Evolutionary conservation across 208 protist genomes (phyloP), one percentile per base, ranked within the genome.

Genomic region (Strigomonas galati): DNA sequence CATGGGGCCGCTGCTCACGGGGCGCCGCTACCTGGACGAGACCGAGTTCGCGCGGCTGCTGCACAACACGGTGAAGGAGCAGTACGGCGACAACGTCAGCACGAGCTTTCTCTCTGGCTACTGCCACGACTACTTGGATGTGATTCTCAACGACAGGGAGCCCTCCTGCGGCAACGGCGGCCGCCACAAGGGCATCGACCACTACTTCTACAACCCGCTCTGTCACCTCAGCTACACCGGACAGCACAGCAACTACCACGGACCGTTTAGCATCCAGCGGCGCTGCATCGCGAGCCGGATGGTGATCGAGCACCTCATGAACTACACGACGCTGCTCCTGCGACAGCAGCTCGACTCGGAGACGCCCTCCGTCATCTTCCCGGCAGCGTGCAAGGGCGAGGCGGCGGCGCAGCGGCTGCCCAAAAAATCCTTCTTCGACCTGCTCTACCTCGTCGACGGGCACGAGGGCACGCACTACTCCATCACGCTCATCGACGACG

Each of bases 391-490:
- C 44, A 3, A 4, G 9, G 44, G 19, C 10, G 17, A 21, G 10
- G 44, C 9, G 44, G 10, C 44, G 44, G 10, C 35, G 10, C 35
- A 40, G 7, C 4, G 10, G 35, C 44, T 5, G 10, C 44, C 3
- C 14, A 59, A 59, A 1, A 65, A 74, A 49, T 69, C 59, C 59
- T 87, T 88, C 60, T 78, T 87, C 48, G 66, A 92, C 49, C 44
- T 89, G 2, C 52, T 69, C 24, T 81, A 89, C 67, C 76, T 92
- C 37, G 58, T 81, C 30, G 85, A 88, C n/a, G 80, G 71, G 12
- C 82, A 92, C 61, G 82, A 92, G 62, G 79, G 79, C 5, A 83
- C 79, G 15, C 85, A 92, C 60, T 57, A 58, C 5, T 71, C 75
- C 32, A 48, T 92, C 17, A 59, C 71, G 19, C 67, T 83, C 15